phyloP scores from a whole-genome alignment of 306 rosid species.

The Notholithocarpus densiflorus region DNA sequence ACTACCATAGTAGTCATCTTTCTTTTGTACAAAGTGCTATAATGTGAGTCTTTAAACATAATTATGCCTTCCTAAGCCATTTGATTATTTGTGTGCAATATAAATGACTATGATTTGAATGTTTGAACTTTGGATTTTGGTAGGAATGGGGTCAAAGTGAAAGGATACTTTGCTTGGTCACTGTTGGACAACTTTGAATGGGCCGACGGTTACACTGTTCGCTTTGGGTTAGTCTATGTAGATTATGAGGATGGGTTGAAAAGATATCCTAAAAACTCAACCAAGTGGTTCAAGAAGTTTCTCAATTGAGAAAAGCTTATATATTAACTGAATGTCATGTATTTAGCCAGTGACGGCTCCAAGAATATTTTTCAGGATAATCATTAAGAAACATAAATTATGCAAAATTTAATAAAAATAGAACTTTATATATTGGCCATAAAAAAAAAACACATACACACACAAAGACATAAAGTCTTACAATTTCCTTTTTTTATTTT shows the following conservation, averaged over 20 bases:
- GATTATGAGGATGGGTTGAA: slow-evolving; percentile 24
- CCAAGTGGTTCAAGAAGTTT: slow-evolving; percentile 27
- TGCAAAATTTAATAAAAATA: no score
- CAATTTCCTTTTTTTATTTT: no score
- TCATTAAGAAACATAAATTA: no score
- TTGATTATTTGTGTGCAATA: no score
- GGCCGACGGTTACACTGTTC: background rate
- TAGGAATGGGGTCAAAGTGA: no score
- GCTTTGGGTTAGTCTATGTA: slow-evolving; percentile 31
- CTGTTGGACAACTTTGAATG: no score
- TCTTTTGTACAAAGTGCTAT: slow-evolving; percentile 19
- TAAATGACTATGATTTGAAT: no score
- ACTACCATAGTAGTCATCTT: slow-evolving; percentile 24
- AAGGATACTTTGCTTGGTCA: no score
- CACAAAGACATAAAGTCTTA: no score
- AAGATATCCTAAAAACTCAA: slow-evolving; percentile 29
- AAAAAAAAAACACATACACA: no score
- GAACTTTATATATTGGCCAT: no score
- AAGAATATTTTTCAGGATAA: rapidly evolving
- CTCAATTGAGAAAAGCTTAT: background rate
- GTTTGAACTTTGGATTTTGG: no score
- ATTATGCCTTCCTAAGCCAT: slow-evolving; percentile 11
- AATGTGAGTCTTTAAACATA: slow-evolving; percentile 14
- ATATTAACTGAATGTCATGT: background rate
- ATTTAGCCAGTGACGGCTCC: background rate